Base-by-base conservation (phyloP, 768 basidiomycete genomes). In the Floccularia luteovirens region DNA sequence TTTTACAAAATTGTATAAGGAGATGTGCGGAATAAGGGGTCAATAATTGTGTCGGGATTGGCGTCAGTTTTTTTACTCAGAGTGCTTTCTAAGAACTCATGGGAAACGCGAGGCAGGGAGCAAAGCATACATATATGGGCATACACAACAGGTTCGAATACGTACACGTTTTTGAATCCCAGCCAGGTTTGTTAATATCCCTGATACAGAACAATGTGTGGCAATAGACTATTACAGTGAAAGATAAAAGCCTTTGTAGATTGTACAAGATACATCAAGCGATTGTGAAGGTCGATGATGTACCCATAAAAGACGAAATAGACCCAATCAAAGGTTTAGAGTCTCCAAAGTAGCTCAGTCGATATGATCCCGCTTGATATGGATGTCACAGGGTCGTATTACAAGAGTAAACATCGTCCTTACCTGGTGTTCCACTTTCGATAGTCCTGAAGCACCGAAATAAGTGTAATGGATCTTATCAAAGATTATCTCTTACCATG, bases 281-380 rank as follows among this genome's bases (percentile, higher is more conserved):
- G 27, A 86, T 58, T 2, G 70, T 79, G 58, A 88, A 88, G 36
- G 63, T 69, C 17, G 74, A 72, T 0, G 83, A 84, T 13, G 60
- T 60, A 14, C 79, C 79, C 19, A 67, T 69, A 58, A 89, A 88
- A 1, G 81, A 51, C 10, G 65, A 67, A 43, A 87, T 79, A 21
- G 66, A 59, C 5, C 86, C 83, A 36, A 77, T 61, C 32, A 82
- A 55, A 1, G 77, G 67, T 61, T 88, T 89, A n/a, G 76, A 75
- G 56, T 90, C 84, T 6, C 85, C 87, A 45, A 74, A 78, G 57
- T 89, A 89, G 36, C 55, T 60, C 21, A 89, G 57, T 20, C 80
- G 80, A 59, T 88, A 89, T 3, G 70, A 77, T 22, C 86, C 85
- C 21, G 74, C 83, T 79, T 50, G 22, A 46, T 34, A 44, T 40